Evolutionary conservation across 441 rosid genomes (phyloP).

Genomic region (Populus hybrid): DNA sequence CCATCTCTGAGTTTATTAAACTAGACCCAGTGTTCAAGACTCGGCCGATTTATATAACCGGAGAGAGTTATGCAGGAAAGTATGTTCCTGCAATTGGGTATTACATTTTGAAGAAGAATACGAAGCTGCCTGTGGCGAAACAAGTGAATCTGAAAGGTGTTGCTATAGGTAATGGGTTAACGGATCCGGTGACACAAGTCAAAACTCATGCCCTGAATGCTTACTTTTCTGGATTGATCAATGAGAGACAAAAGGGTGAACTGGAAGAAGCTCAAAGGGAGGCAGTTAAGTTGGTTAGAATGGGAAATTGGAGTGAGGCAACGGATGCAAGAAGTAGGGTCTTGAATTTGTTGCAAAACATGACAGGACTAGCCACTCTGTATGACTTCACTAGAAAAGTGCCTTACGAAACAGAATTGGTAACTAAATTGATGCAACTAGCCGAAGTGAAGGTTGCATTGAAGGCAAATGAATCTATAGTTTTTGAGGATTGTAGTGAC

Average conservation of each 20-base stretch:
- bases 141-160: constrained; percentile 15
- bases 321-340: constrained; percentile 44
- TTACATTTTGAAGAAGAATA: constrained; percentile 51
- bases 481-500: no score
- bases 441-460: constrained; percentile 43
- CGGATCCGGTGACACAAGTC: constrained; percentile 68
- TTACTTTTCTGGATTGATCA: constrained; percentile 65
- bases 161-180: constrained; percentile 81
- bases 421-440: constrained; percentile 34
- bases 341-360: constrained; percentile 12
- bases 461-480: constrained; percentile 45
- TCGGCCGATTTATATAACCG: constrained; percentile 66
- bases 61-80: constrained; percentile 93
- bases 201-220: constrained; percentile 57
- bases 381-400: constrained; percentile 43
- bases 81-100: constrained; percentile 81
- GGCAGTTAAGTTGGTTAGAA: constrained; percentile 38
- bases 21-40: constrained; percentile 38
- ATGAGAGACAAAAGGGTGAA: constrained; percentile 59
- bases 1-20: constrained; percentile 10
- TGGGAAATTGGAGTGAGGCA: constrained; percentile 61
- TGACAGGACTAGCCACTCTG: constrained; percentile 52
- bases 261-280: constrained; percentile 50
- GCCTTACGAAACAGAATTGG: constrained; percentile 48
- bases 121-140: constrained; percentile 23